phyloP scores from a whole-genome alignment of 1,139 yeast species.

The Ogataea hybrid region DNA sequence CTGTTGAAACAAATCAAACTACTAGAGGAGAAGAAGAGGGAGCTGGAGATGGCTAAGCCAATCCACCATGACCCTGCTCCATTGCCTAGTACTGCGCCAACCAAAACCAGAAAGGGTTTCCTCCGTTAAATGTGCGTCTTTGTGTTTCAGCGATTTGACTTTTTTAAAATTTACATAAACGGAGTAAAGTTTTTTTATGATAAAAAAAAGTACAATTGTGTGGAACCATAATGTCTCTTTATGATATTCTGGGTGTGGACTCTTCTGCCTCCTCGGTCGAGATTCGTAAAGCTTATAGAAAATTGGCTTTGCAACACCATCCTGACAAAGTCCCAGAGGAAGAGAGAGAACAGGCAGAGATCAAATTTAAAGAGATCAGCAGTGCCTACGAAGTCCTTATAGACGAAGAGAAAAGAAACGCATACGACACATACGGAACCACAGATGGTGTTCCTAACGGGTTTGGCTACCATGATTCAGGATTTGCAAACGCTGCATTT shows the following conservation, averaged over 20 bases:
- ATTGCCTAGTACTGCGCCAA: constrained; percentile 37
- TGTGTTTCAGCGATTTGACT: constrained; percentile 8
- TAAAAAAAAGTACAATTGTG: constrained; percentile 1
- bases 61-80: constrained; percentile 44
- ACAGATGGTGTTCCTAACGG: constrained; percentile 27
- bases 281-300: constrained; percentile 92
- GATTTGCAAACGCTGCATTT: constrained; percentile 32
- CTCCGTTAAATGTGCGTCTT: constrained; percentile 40
- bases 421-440: constrained; percentile 67
- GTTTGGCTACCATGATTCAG: constrained; percentile 18
- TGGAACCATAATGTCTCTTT: constrained; percentile 37
- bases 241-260: constrained; percentile 80
- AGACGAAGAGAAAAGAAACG: constrained; percentile 81
- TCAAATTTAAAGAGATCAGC: constrained; percentile 89
- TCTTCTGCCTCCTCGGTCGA: constrained; percentile 74
- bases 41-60: constrained; percentile 69
- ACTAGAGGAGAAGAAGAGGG: constrained; percentile 86
- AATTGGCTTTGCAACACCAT: constrained; percentile 86
- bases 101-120: constrained; percentile 60
- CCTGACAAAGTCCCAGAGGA: constrained; percentile 82
- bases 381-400: constrained; percentile 87
- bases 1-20: constrained; percentile 83
- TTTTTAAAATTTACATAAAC: constrained; percentile 12
- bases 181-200: constrained; percentile 13
- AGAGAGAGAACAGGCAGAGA: constrained; percentile 73